Conservation (phyloP, 139 green algal species). For the Volvox africanus region DNA sequence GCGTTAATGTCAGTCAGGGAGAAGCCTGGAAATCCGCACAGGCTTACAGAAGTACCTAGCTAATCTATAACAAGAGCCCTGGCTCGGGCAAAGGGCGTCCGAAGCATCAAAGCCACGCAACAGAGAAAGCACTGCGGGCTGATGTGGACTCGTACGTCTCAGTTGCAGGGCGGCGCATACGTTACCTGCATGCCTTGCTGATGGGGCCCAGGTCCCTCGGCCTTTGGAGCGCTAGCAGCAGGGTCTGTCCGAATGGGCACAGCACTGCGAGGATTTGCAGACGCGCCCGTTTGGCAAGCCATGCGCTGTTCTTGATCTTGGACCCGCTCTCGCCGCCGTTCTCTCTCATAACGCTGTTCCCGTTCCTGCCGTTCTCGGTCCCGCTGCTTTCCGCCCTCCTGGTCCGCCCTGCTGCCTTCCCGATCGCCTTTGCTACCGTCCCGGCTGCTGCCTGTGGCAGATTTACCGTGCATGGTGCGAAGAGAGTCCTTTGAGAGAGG, state of each 20-base stretch:
- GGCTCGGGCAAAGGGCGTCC: too few species aligned
- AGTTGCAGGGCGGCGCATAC: not conserved
- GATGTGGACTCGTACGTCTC: too few species aligned
- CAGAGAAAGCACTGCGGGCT: too few species aligned
- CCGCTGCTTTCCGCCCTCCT: not conserved
- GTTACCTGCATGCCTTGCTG: conserved; percentile 1
- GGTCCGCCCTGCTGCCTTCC: not conserved
- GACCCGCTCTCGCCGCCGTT: conserved; percentile 15
- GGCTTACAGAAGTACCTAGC: too few species aligned
- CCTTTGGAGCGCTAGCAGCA: not conserved
- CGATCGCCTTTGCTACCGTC: not conserved
- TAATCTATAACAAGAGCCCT: too few species aligned
- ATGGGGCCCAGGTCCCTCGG: not conserved
- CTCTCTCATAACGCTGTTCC: not conserved
- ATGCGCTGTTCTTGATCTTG: not conserved
- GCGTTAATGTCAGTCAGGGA: too few species aligned
- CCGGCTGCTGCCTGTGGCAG: too few species aligned
- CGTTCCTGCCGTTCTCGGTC: not conserved
- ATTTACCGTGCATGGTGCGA: too few species aligned
- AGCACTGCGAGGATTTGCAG: not conserved
- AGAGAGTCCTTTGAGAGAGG: too few species aligned
- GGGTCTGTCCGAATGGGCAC: not conserved
- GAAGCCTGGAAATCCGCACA: too few species aligned
- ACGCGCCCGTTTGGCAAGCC: not conserved
- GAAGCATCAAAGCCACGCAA: too few species aligned